phyloP scores from a whole-genome alignment of 805 yeast genomes.

The Yamadazyma tumulicola region DNA sequence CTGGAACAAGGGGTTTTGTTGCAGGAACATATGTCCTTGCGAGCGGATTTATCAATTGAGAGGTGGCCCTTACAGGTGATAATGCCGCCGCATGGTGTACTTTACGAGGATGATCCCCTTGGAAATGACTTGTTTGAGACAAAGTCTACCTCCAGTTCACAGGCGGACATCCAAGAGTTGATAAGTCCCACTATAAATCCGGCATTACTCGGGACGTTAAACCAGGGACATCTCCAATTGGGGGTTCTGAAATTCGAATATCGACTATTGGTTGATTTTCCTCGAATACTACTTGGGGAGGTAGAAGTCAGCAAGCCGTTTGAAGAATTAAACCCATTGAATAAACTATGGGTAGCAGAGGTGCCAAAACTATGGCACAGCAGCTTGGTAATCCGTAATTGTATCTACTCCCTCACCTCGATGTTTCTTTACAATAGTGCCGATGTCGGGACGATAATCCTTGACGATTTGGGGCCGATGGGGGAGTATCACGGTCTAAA shows the following conservation, averaged over 20 bases:
- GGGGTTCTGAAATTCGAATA: slow-evolving; percentile 7
- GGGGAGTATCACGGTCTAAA: slow-evolving; percentile 1
- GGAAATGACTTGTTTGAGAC: no score
- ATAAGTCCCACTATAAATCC: no score
- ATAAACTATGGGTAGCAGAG: slow-evolving; percentile 2
- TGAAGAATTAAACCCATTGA: slow-evolving; percentile 3
- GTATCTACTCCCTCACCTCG: slow-evolving; percentile 3
- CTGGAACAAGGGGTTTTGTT: no score
- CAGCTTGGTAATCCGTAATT: slow-evolving; percentile 1
- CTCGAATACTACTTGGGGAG: not conserved
- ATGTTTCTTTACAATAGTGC: not conserved
- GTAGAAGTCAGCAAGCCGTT: not conserved
- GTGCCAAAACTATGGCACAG: slow-evolving; percentile 5
- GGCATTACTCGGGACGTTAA: no score
- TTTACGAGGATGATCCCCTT: no score
- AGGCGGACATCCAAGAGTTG: no score
- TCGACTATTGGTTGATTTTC: slow-evolving; percentile 5
- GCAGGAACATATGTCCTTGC: no score
- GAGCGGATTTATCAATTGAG: no score
- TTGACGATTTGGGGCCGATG: slow-evolving; percentile 4
- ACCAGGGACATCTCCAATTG: slow-evolving; percentile 2
- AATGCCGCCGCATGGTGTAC: no score
- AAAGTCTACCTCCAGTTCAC: no score
- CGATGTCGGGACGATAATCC: slow-evolving; percentile 2
- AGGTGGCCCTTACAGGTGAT: no score